Percentiles rank a stretch among this genome's conserved stretches.
Conservation (phyloP, 2,329 filamentous ascomycete genomes). For the Neospermospora avenae region DNA sequence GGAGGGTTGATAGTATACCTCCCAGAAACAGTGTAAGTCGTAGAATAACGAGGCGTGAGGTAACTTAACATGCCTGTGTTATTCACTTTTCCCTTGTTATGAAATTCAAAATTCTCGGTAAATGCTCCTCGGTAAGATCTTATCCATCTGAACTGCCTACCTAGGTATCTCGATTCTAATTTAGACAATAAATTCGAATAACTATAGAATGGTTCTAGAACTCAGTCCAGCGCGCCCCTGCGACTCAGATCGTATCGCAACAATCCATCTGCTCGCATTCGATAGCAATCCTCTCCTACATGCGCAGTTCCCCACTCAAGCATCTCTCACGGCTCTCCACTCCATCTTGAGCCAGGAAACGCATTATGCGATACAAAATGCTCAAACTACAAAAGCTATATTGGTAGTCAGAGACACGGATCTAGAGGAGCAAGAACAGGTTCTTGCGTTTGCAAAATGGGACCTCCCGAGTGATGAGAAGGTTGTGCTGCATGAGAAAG, state of each 20-base stretch:
- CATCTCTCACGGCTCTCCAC: conserved; percentile 18
- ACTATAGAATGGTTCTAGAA: conserved; percentile 23
- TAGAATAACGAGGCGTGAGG: too few species aligned
- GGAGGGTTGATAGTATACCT: too few species aligned
- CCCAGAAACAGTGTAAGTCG: too few species aligned
- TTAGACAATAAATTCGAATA: too few species aligned
- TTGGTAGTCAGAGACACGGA: conserved; percentile 27
- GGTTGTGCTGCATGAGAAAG: not conserved
- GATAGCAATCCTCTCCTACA: conserved; percentile 26
- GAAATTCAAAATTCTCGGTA: not conserved
- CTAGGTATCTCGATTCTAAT: too few species aligned
- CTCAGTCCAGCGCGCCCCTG: conserved; percentile 18
- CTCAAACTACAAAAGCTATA: conserved; percentile 18
- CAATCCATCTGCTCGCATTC: conserved; percentile 33
- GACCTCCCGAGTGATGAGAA: conserved; percentile 21
- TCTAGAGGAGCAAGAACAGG: conserved; percentile 7
- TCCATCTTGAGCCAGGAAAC: conserved; percentile 23
- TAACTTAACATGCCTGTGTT: too few species aligned
- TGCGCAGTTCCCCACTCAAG: conserved; percentile 29
- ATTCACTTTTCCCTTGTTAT: too few species aligned
- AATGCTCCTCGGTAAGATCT: not conserved
- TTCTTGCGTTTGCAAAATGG: conserved; percentile 33
- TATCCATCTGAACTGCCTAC: too few species aligned
- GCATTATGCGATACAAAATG: conserved; percentile 13
- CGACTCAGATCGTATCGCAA: conserved; percentile 28